Conservation (phyloP, 2,329 filamentous ascomycete species). For the Dactylellina haptotyla region DNA sequence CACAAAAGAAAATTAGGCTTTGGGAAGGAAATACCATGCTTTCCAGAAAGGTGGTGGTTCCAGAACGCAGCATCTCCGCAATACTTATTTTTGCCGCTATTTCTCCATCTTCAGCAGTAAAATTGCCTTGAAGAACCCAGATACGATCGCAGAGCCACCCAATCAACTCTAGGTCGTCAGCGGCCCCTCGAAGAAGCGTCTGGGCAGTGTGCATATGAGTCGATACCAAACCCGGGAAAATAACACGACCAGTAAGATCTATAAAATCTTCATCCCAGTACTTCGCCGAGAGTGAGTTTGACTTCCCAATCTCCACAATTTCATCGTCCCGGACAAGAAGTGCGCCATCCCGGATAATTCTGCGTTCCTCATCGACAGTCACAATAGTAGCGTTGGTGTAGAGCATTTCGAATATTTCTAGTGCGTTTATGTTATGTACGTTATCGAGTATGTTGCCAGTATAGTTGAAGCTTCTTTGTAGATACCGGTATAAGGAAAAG, state of each 20-base stretch:
- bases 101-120: constrained; percentile 65
- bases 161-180: constrained; percentile 66
- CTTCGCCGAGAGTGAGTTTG: constrained; percentile 58
- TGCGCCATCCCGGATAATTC: constrained; percentile 65
- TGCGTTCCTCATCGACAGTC: constrained; percentile 64
- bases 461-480: no score
- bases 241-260: constrained; percentile 63
- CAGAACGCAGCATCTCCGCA: constrained; percentile 66
- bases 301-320: constrained; percentile 64
- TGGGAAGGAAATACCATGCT: constrained; percentile 63
- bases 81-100: constrained; percentile 65
- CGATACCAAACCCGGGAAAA: constrained; percentile 66
- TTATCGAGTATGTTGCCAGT: no score
- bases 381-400: constrained; percentile 67
- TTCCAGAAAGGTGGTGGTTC: constrained; percentile 67
- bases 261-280: constrained; percentile 59
- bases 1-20: background rate
- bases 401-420: constrained; percentile 59
- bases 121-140: constrained; percentile 65
- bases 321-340: constrained; percentile 62
- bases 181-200: constrained; percentile 65
- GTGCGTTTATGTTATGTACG: background rate
- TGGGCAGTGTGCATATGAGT: constrained; percentile 67
- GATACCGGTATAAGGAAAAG: no score
- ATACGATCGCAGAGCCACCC: constrained; percentile 67